A percentile compares a stretch with the other conserved stretches of the same genome.
Conservation (phyloP, 2,329 filamentous ascomycete genomes). For the Teratosphaeria destructans region DNA sequence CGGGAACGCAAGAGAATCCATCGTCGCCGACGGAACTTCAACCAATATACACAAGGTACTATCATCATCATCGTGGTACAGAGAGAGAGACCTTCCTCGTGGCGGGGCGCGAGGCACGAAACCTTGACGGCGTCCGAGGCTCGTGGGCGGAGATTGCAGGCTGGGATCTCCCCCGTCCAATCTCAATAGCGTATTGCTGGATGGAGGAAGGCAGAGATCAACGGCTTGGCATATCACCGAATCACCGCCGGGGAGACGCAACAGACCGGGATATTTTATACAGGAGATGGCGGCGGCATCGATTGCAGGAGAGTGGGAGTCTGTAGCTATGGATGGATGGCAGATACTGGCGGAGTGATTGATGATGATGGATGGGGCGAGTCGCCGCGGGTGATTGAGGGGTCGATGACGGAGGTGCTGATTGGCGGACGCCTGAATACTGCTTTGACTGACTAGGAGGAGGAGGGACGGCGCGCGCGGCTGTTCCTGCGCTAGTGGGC, state of each 20-base stretch:
- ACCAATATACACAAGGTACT: too few species aligned
- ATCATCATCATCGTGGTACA: not conserved
- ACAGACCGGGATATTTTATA: too few species aligned
- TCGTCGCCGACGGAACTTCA: too few species aligned
- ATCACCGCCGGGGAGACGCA: too few species aligned
- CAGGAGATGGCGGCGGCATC: too few species aligned
- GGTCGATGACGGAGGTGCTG: not conserved
- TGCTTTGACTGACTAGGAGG: not conserved
- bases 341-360: too few species aligned
- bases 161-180: not conserved
- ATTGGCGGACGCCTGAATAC: not conserved
- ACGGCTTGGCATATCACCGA: too few species aligned
- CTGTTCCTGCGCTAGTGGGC: not conserved
- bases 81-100: not conserved
- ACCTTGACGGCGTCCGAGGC: not conserved
- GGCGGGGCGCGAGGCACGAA: not conserved
- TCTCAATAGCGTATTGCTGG: not conserved
- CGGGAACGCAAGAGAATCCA: too few species aligned
- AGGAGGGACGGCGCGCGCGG: not conserved
- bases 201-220: not conserved
- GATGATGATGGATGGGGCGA: too few species aligned
- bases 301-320: too few species aligned
- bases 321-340: too few species aligned
- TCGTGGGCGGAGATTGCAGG: not conserved
- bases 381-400: too few species aligned